Base-by-base conservation (phyloP, 345 rosid genomes). In the Durio zibethinus region DNA sequence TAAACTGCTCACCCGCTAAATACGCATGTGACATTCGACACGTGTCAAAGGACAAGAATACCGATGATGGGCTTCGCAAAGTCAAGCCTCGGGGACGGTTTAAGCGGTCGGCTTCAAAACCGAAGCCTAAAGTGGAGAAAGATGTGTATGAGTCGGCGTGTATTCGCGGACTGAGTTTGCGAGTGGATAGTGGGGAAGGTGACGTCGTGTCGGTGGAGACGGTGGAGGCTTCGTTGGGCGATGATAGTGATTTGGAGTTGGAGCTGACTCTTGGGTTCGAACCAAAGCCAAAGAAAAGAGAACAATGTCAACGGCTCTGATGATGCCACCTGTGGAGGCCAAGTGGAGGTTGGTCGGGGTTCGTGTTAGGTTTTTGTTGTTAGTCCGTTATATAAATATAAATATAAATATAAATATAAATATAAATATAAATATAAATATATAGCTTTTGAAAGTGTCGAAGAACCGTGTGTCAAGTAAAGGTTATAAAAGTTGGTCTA, bases 1-100 rank as follows among this genome's bases (percentile, higher is more conserved):
- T 76, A 4, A 25, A 11, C 14, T 67, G 27, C 29, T 61, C 77
- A 5, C 56, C 57, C 6, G 56, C 67, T 0, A 63, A 74, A n/a
- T 80, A 65, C 15, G 78, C 65, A 8, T 43, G 63, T 33, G 85
- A 85, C 36, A 76, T 82, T 25, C 90, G 87, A 40, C 90, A 87
- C 80, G 80, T 83, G 50, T 54, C 84, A 6, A 87, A 76, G 31
- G 52, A 77, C 0, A 72, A 71, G 38, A 47, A 45, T 2, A 50
- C 72, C 43, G 11, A 72, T 35, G 79, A 63, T 70, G 75, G 29
- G 74, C 84, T 76, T 33, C 81, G 36, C 25, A 81, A 79, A 33
- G 77, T 81, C 50, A 80, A 72, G 83, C 29, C 76, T 10, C 73
- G 63, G 66, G 56, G 74, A 70, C 75, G 43, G 40, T 83, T 83